Evolutionary conservation across 1,284 basidiomycete species (phyloP), one percentile per base, ranked within the genome.

Genomic region (Laetiporus sulphureus): DNA sequence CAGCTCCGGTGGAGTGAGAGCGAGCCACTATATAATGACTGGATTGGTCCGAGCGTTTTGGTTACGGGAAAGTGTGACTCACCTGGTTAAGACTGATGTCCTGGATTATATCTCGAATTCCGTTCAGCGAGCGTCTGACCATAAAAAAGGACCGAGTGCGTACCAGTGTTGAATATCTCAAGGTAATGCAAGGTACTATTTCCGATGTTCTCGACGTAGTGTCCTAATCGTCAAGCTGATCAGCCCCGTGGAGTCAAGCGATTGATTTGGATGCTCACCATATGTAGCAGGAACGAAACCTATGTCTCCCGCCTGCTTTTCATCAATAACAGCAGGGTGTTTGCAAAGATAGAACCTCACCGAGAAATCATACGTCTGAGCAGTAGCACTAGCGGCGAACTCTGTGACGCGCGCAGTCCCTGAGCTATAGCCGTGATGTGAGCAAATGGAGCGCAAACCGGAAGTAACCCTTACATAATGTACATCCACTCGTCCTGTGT

Each of bases 151-250:
- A 27, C 13, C 7, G 13, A 20, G 12, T 4, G 38, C 41, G 13
- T 38, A 72, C 74, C 64, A 0, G 77, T 68, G 42, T 75, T 77
- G 62, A 81, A 81, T 38, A 85, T 77, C 56, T 84, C 81, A 32
- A 84, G 65, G 62, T 69, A 83, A 45, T 65, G 66, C 23, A 84
- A 56, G 0, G 80, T 79, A 3, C 72, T 72, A 51, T 82, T 78
- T 6, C 81, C 81, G 12, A 67, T 77, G 52, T 83, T 83, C 62
- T 86, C 79, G 13, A 84, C 70, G 50, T 79, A 84, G 54, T 83
- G 81, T 3, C 77, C 77, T 70, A 47, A 32, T 10, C 24, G 22
- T 36, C 32, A 22, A 19, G 19, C 11, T 24, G 21, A 8, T 35
- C 30, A 10, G n/a, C 38, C 24, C 3, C 10, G 2, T 16, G 5